A percentile compares a stretch with the other conserved stretches of the same genome.
Evolutionary conservation across 306 rosid species (phyloP).

Genomic region (Comarum palustre): DNA sequence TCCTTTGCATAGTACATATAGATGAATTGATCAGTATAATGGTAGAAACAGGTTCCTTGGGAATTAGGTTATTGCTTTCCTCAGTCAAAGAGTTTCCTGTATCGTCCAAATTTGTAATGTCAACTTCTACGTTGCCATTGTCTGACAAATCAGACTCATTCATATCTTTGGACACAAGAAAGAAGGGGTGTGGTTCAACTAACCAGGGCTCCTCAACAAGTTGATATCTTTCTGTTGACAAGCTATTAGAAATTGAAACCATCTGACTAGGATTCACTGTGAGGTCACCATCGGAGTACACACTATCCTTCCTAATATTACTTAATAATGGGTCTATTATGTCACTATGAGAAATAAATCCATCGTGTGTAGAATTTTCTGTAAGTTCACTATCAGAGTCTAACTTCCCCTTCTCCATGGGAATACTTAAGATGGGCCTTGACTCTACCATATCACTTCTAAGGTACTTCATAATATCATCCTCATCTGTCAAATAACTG

Average conservation of each 20-base stretch:
- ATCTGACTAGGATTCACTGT: conserved; percentile 19
- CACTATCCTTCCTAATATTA: conserved; percentile 36
- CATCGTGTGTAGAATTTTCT: conserved; percentile 23
- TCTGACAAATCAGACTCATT: conserved; percentile 34
- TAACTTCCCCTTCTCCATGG: conserved; percentile 35
- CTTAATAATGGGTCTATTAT: conserved; percentile 17
- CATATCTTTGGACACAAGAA: conserved; percentile 37
- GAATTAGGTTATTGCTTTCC: conserved; percentile 37
- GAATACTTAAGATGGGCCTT: conserved; percentile 27
- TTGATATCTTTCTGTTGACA: conserved; percentile 46
- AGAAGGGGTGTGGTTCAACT: conserved; percentile 34
- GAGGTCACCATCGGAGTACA: conserved; percentile 35
- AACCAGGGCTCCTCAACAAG: conserved; percentile 97
- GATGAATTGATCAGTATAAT: conserved; percentile 80
- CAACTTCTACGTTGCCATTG: conserved; percentile 36
- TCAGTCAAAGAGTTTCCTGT: conserved; percentile 48
- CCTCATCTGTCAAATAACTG: conserved; percentile 98
- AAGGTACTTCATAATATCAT: conserved; percentile 38
- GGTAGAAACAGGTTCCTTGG: conserved; percentile 58
- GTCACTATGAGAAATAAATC: conserved; percentile 36
- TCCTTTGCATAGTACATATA: conserved; percentile 95
- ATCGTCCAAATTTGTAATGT: conserved; percentile 40
- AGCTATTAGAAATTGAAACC: conserved; percentile 37
- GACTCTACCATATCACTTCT: conserved; percentile 46
- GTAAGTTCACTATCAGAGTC: conserved; percentile 39